Evolutionary conservation across 1,139 yeast species (phyloP).

Genomic region (Candida dubliniensis): DNA sequence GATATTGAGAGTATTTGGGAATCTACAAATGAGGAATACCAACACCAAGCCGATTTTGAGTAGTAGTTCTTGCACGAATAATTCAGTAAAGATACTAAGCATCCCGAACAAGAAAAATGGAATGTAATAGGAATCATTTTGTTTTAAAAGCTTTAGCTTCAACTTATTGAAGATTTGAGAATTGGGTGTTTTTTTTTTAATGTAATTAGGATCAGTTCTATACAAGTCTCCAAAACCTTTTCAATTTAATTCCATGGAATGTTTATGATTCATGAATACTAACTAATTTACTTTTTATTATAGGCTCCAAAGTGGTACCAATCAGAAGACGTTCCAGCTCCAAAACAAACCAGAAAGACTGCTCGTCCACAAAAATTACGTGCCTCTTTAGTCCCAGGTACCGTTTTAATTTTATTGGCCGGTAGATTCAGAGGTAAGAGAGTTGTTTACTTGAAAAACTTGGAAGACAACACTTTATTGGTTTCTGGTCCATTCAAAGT

Average conservation of each 20-base stretch:
- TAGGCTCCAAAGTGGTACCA: constrained; percentile 96
- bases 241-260: no score
- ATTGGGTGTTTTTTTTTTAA: no score
- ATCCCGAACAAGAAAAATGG: no score
- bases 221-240: no score
- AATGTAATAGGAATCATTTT: no score
- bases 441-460: constrained; percentile 96
- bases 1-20: neutral
- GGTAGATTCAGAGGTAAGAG: constrained; percentile 99
- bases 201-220: no score
- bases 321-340: constrained; percentile 89
- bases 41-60: no score
- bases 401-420: constrained; percentile 96
- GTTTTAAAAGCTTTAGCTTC: no score
- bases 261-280: constrained; percentile 23
- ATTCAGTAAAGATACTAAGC: no score
- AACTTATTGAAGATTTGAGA: no score
- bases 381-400: constrained; percentile 97
- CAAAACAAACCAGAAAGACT: constrained; percentile 87
- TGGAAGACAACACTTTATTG: constrained; percentile 98
- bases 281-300: constrained; percentile 22
- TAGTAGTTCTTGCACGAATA: no score
- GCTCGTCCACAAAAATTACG: constrained; percentile 95
- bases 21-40: no score
- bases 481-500: constrained; percentile 99